Evolutionary conservation across 345 rosid genomes (phyloP).

Genomic region (Gossypium turneri): DNA sequence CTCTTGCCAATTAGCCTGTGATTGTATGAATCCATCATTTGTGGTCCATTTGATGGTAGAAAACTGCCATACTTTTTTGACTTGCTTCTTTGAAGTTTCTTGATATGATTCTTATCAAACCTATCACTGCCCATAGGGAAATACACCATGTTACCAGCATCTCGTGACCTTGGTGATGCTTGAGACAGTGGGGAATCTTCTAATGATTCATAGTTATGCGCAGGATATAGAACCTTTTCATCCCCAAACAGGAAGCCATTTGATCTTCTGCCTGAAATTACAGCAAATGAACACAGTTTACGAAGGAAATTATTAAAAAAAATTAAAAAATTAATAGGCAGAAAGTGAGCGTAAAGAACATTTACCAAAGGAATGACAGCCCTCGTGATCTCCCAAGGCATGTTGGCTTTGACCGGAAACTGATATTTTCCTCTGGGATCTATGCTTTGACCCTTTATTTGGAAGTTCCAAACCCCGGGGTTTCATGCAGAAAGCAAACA

Average conservation of each 20-base stretch:
- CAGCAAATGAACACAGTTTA: constrained; percentile 1
- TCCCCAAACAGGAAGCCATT: constrained; percentile 67
- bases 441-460: constrained; percentile 82
- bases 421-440: constrained; percentile 69
- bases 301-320: not conserved
- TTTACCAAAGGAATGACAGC: constrained; percentile 34
- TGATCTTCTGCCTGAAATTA: constrained; percentile 62
- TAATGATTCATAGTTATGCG: constrained; percentile 45
- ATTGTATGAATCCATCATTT: constrained; percentile 27
- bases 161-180: constrained; percentile 47
- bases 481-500: constrained; percentile 97
- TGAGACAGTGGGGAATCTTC: constrained; percentile 55
- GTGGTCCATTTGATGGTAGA: constrained; percentile 28
- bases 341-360: not conserved
- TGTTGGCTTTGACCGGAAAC: constrained; percentile 51
- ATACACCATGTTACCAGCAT: constrained; percentile 36
- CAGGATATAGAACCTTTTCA: constrained; percentile 49
- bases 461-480: constrained; percentile 94
- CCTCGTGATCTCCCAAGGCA: constrained; percentile 51
- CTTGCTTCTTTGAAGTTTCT: constrained; percentile 47
- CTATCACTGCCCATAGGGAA: constrained; percentile 45
- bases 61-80: constrained; percentile 38
- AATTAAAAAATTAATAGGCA: not conserved
- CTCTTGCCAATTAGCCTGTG: constrained; percentile 45
- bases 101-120: constrained; percentile 40